Base-by-base conservation (phyloP, 1,284 basidiomycete genomes). In the Singerocomus inundabilis region DNA sequence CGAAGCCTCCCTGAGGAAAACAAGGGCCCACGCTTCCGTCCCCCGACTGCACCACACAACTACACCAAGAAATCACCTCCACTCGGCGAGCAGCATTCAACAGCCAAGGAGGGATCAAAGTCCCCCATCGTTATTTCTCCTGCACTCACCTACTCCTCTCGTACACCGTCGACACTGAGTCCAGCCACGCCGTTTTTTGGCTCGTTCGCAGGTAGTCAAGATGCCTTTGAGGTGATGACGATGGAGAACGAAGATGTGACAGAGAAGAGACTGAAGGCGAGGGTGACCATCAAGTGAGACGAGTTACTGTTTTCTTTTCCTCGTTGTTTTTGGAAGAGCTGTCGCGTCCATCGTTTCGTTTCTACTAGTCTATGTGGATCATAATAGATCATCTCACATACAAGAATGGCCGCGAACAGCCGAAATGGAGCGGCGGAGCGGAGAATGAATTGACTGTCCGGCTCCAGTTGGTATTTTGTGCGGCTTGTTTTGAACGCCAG, bases 151-250 rank as follows among this genome's bases (percentile, higher is more conserved):
- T 83, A 80, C 57, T 78, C 78, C 12, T 78, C 78, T 35, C 75
- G 79, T 47, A 77, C 81, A 24, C 77, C 80, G 6, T 78, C 77
- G 31, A 81, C 79, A n/a, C 68, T 83, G 46, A 83, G 81, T 57
- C 81, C 81, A 15, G 76, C 79, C 6, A 83, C 81, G 11, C 81
- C 81, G 5, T 82, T 81, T 66, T 79, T 82, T 50, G 66, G 64
- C 6, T 68, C 67, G 6, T 69, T 66, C 38, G 44, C 38, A 13
- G 51, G 54, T 5, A 43, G 51, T 32, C 67, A 64, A 46, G 66
- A 66, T 24, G 44, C 37, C 12, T 69, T 68, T 46, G 64, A 67
- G 24, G 56, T 53, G 28, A 34, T 61, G 50, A 48, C 54, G 30
- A 49, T 45, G 39, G 64, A 60, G 30, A 51, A 35, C 33, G 64